Base-by-base conservation (phyloP, 805 yeast species). In the Saccharomycopsis fibuligera region DNA sequence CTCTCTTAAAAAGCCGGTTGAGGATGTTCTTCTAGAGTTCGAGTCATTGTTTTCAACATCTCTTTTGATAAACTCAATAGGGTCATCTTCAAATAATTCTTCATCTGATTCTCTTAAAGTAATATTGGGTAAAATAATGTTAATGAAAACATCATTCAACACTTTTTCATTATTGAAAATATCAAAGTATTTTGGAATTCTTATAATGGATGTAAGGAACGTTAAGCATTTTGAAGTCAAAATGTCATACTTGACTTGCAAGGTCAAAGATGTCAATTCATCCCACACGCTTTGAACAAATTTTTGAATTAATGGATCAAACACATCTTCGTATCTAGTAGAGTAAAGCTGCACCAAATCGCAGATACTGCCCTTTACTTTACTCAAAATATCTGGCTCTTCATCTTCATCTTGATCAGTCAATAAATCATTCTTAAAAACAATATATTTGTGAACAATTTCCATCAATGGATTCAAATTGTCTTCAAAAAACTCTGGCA, bases 401-500 rank as follows among this genome's bases (percentile, higher is more conserved):
- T 77, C 79, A 50, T 85, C 89, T 37, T 80, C 83, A 44, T 74
- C 76, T 1, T 69, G 67, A 44, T 78, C 78, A 17, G 72, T 78
- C 4, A 85, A 64, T 44, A 80, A 54, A 0, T 75, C 68, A 50
- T 81, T 80, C 14, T 69, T 61, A 60, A 80, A 87, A 36, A 73
- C 67, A 50, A 93, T 70, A 62, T 90, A 91, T 65, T 85, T 86
- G 62, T 88, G 95, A 57, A 90, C 71, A 25, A 90, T 76, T 4
- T 72, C 72, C 93, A 95, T 86, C 47, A 95, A 89, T 16, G 67
- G 69, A 36, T 73, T 68, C 64, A 93, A 68, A 62, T 93, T 77
- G 66, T 93, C 98, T 67, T 95, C 99, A 62, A 93, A 93, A 62
- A 91, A 93, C 66, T 90, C 99, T 1, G 99, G 99, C 47, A 93